Base-by-base conservation (phyloP, 192 early-diverging fungal species). In the Podila epigama region DNA sequence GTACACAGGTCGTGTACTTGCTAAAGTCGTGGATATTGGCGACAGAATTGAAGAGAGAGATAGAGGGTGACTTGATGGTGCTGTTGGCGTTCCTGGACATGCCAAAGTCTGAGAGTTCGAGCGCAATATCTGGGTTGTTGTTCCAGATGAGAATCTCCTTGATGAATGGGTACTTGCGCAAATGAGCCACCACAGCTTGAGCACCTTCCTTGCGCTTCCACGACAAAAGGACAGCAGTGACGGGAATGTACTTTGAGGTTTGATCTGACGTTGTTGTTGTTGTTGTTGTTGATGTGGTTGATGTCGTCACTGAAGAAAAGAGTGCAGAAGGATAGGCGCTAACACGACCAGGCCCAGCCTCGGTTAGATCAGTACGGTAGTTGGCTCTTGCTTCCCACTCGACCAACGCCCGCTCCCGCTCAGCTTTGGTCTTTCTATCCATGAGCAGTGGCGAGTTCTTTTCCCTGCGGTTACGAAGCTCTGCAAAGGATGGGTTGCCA, bases 71-170 rank as follows among this genome's bases (percentile, higher is more conserved):
- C 27, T 41, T 34, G 25, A 41, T n/a, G 0, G 28, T 22, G 55
- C 36, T 33, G 25, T 51, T 34, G 31, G 65, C 37, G 1, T 34
- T 41, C 60, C 31, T 42, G 40, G 16, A 61, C 6, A 18, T 44
- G 35, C 28, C 58, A 67, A 77, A 77, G 28, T 77, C 73, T 15
- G 18, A n/a, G 16, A 50, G 37, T 5, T 41, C 25, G 55, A 77
- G 59, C 5, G 48, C 66, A 20, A 68, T 22, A 16, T 77, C 73
- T 10, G 73, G 66, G 37, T 75, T 79, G 40, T 78, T 79, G 60
- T 86, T 86, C 67, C 82, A 79, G 44, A 86, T 82, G 56, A 83
- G 71, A 25, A 86, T 86, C 54, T 86, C 82, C 35, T 71, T 66
- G 42, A 86, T 82, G 53, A 83, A 86, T 22, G 82, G 82, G 61